Conservation (phyloP, 2,329 filamentous ascomycete species). For the Podosphaera leucotricha region DNA sequence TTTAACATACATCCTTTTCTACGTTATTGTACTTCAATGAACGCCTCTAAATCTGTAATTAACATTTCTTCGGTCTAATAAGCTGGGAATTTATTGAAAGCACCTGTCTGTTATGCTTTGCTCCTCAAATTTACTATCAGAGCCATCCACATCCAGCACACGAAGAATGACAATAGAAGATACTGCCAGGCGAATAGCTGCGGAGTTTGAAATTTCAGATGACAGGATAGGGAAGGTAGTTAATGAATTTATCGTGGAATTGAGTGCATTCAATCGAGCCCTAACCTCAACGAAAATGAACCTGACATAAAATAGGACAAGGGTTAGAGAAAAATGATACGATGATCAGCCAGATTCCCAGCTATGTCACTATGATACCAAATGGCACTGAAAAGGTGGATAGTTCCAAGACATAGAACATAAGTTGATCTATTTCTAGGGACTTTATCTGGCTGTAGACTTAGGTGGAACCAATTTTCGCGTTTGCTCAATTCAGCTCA, state of each 20-base stretch:
- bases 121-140: not conserved
- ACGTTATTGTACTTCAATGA: not conserved
- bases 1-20: not conserved
- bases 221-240: conserved; percentile 60
- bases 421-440: conserved; percentile 21
- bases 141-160: not conserved
- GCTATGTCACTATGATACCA: conserved; percentile 84
- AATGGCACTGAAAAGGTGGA: conserved; percentile 90
- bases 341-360: conserved; percentile 84
- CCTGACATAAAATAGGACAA: conserved; percentile 33
- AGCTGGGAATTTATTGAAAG: not conserved
- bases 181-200: conserved; percentile 58
- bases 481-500: conserved; percentile 82
- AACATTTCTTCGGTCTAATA: not conserved
- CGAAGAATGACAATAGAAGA: conserved; percentile 32
- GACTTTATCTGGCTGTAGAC: conserved; percentile 86
- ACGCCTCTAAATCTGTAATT: not conserved
- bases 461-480: conserved; percentile 97
- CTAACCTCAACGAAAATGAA: not conserved
- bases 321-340: conserved; percentile 57
- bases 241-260: conserved; percentile 64
- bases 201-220: conserved; percentile 65
- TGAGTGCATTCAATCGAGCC: conserved; percentile 29
- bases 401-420: not conserved
- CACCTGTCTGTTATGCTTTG: not conserved